These are phyloP conservation scores for Magnolia officinalis DNA, from an alignment of 164 flowering plant genomes.

Conservation along the genomic window DNA sequence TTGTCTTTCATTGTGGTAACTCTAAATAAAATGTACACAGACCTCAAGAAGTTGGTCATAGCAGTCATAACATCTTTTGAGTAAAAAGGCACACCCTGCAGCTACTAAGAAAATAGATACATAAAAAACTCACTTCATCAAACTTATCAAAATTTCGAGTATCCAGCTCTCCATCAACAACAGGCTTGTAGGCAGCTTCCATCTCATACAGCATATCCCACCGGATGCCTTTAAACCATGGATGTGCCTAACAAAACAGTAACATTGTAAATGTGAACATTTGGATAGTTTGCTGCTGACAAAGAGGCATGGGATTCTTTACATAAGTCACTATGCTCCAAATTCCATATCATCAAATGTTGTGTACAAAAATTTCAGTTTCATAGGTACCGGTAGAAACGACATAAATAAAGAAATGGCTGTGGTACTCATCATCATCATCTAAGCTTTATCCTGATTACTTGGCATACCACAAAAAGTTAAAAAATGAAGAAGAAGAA, in stretches of 20 bases:
- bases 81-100: no score
- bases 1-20: no score
- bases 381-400: background rate
- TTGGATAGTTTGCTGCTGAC: background rate
- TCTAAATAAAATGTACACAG: no score
- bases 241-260: constrained; percentile 50
- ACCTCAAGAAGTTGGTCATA: no score
- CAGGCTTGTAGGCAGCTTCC: constrained; percentile 75
- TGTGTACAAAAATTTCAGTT: background rate
- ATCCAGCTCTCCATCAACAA: constrained; percentile 63
- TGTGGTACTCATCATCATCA: no score
- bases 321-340: background rate
- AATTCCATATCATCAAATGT: background rate
- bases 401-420: background rate
- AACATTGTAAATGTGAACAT: background rate
- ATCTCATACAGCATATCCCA: constrained; percentile 74
- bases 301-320: background rate
- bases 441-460: no score
- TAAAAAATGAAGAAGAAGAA: background rate
- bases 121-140: constrained; percentile 49
- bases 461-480: background rate
- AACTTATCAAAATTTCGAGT: constrained; percentile 82
- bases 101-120: no score
- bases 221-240: constrained; percentile 55
- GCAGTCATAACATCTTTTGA: no score